These are phyloP conservation scores for Globisporangium takayamanum DNA, from an alignment of 352 stramenopile species.

Conservation along the genomic window DNA sequence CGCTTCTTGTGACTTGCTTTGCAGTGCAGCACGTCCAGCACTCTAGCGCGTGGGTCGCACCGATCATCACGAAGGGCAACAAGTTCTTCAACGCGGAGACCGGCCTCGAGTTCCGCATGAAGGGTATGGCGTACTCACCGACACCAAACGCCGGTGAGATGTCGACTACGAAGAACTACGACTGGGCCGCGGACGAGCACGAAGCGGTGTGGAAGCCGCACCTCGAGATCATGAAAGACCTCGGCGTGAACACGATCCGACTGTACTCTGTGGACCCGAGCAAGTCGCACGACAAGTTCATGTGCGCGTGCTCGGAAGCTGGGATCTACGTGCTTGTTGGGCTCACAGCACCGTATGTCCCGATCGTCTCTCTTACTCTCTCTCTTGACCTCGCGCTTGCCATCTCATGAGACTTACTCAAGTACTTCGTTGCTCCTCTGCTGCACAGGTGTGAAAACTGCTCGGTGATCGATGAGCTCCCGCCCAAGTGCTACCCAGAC, in stretches of 20 bases:
- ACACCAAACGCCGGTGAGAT: too few species aligned
- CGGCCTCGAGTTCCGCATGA: slow-evolving; percentile 58
- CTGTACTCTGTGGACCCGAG: slow-evolving; percentile 61
- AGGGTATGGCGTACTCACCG: slow-evolving; percentile 70
- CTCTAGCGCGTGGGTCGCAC: slow-evolving; percentile 36
- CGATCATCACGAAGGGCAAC: slow-evolving; percentile 60
- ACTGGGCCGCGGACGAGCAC: slow-evolving; percentile 35
- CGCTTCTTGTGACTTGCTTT: too few species aligned
- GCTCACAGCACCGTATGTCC: slow-evolving; percentile 41
- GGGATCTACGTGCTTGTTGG: slow-evolving; percentile 73
- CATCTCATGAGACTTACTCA: neutral
- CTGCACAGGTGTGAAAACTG: slow-evolving; percentile 43
- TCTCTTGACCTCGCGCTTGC: neutral
- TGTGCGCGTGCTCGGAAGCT: slow-evolving; percentile 55
- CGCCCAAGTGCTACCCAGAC: slow-evolving; percentile 44
- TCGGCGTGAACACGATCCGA: slow-evolving; percentile 60
- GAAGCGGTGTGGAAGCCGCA: slow-evolving; percentile 44
- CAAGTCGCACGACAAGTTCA: slow-evolving; percentile 69
- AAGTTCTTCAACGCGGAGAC: slow-evolving; percentile 80
- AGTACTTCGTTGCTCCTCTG: too few species aligned
- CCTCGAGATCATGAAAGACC: slow-evolving; percentile 40
- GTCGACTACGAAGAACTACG: too few species aligned
- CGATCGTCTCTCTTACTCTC: neutral
- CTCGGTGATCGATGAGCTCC: slow-evolving; percentile 31
- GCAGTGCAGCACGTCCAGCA: neutral